Evolutionary conservation across 495 filamentous ascomycete genomes (phyloP).

Genomic region (Aspergillus biplanus): DNA sequence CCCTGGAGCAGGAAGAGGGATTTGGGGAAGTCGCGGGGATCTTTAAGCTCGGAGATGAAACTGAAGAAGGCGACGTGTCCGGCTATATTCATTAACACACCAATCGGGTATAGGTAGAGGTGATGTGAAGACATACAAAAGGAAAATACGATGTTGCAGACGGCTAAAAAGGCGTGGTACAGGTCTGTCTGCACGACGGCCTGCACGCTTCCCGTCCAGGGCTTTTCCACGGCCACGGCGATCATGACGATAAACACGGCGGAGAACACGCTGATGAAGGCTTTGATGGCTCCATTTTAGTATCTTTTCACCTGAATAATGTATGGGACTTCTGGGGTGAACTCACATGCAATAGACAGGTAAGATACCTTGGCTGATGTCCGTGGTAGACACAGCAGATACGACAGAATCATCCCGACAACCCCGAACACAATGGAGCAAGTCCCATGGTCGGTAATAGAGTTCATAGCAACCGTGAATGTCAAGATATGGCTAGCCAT

Average conservation of each 20-base stretch:
- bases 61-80: slow-evolving; percentile 74
- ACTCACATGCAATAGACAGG: slow-evolving; percentile 62
- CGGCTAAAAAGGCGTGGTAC: slow-evolving; percentile 43
- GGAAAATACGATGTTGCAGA: slow-evolving; percentile 53
- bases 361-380: slow-evolving; percentile 65
- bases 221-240: slow-evolving; percentile 55
- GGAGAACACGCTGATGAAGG: slow-evolving; percentile 69
- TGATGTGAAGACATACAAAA: slow-evolving; percentile 35
- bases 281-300: slow-evolving; percentile 28
- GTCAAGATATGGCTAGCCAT: slow-evolving; percentile 79
- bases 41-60: slow-evolving; percentile 76
- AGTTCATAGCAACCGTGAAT: slow-evolving; percentile 75
- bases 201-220: slow-evolving; percentile 24
- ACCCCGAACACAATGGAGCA: slow-evolving; percentile 75
- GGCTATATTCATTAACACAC: slow-evolving; percentile 34
- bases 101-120: not conserved
- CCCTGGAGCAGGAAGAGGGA: slow-evolving; percentile 66
- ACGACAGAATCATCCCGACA: slow-evolving; percentile 66
- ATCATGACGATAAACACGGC: slow-evolving; percentile 77
- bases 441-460: slow-evolving; percentile 63
- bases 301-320: too few relatives aligned
- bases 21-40: slow-evolving; percentile 67
- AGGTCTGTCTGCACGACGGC: slow-evolving; percentile 37
- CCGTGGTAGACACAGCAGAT: slow-evolving; percentile 67
- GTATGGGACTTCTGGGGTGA: too few relatives aligned